Base-by-base conservation (phyloP, 2,329 filamentous ascomycete genomes). In the Alternaria angustiovoidea region DNA sequence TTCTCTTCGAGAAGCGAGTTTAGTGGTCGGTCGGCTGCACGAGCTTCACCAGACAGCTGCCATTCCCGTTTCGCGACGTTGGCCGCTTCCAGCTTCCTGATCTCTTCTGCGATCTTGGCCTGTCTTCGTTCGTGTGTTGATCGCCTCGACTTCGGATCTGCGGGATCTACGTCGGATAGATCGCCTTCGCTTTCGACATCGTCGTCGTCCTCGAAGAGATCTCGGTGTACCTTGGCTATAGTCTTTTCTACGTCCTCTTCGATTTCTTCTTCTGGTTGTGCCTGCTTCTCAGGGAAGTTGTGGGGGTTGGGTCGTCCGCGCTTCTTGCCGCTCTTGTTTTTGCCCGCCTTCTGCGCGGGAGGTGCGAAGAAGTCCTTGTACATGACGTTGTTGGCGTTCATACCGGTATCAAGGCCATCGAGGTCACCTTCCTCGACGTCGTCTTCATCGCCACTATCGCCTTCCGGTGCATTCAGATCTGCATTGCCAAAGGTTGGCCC, bases 1-100 rank as follows among this genome's bases (percentile, higher is more conserved):
- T 98, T 93, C 80, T 98, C 89, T 75, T 98, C 94, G 1, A 99
- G 87, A 2, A 99, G 86, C 0, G 94, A 97, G 81, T 99, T 98
- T 54, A 93, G 77, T 0, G 95, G 95, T 36, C 95, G 87, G 68
- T 95, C 92, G 1, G 85, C 84, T 2, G 92, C 94, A 49, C 88
- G 86, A 5, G 94, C 94, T 83, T 99, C 95, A 73, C 95, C 95
- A 9, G 91, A 87, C 53, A 98, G 82, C 18, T 92, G 91, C 95
- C 95, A 99, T 72, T 94, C 88, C 59, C 93, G 90, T 80, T 96
- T 96, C 30, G 92, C 91, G 1, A 98, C 90, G 55, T 94, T 94
- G 28, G 90, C 92, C 4, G 92, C 89, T 83, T 99, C 95, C 18
- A 99, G 87, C 61, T 91, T 89, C 64, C 94, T 91, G 67, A 99